phyloP scores from a whole-genome alignment of 2,329 filamentous ascomycete species.

The Hymenoscyphus repandus region DNA sequence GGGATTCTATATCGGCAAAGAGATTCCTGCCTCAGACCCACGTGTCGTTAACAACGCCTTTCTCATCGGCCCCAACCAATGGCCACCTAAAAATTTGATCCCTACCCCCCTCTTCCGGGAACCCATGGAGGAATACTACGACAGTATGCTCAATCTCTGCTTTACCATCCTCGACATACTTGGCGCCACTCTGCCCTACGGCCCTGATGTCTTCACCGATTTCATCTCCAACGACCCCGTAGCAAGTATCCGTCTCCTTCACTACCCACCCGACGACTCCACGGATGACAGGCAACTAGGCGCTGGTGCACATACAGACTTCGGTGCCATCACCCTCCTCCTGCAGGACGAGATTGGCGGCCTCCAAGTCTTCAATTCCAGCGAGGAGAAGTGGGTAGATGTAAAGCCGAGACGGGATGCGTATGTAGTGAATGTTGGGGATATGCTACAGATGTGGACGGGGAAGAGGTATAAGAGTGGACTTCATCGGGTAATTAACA shows the following conservation, averaged over 20 bases:
- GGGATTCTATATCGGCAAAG: slow-evolving; percentile 37
- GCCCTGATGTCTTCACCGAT: slow-evolving; percentile 38
- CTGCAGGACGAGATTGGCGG: slow-evolving; percentile 45
- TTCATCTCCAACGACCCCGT: slow-evolving; percentile 38
- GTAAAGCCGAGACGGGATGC: slow-evolving; percentile 39
- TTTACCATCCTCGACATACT: slow-evolving; percentile 37
- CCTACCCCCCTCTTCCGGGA: slow-evolving; percentile 35
- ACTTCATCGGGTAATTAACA: slow-evolving; percentile 50
- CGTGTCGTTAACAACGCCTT: slow-evolving; percentile 29
- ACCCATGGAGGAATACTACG: slow-evolving; percentile 39
- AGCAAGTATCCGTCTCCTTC: slow-evolving; percentile 40
- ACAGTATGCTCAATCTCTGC: slow-evolving; percentile 33
- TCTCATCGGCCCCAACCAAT: slow-evolving; percentile 39
- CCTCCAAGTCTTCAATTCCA: slow-evolving; percentile 43
- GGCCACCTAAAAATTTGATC: slow-evolving; percentile 32
- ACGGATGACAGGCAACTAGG: slow-evolving; percentile 21
- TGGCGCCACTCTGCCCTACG: slow-evolving; percentile 38
- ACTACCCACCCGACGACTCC: slow-evolving; percentile 41
- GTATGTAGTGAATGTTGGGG: slow-evolving; percentile 46
- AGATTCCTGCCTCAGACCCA: slow-evolving; percentile 38
- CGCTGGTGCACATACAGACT: slow-evolving; percentile 44
- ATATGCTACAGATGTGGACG: slow-evolving; percentile 45
- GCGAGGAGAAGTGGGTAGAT: slow-evolving; percentile 34
- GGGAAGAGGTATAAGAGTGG: slow-evolving; percentile 45
- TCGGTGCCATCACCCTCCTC: slow-evolving; percentile 48